These are phyloP conservation scores for Biscogniauxia marginata DNA, from an alignment of 2,329 filamentous ascomycete genomes.

Conservation along the genomic window DNA sequence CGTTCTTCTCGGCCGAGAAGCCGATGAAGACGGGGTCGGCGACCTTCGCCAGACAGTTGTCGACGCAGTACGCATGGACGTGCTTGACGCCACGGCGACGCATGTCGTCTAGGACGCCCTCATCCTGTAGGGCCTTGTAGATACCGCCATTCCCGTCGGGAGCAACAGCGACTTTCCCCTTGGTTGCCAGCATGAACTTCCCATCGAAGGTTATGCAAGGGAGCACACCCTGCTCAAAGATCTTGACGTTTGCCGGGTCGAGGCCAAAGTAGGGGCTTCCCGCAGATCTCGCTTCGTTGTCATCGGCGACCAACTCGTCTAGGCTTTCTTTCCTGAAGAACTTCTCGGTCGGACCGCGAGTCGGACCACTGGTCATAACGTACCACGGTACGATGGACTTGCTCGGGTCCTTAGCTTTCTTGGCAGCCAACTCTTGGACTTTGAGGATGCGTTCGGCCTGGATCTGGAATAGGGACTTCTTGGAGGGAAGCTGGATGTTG, in stretches of 20 bases:
- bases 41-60: slow-evolving; percentile 99
- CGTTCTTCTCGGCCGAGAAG: slow-evolving; percentile 81
- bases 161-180: slow-evolving; percentile 87
- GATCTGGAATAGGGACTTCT: slow-evolving; percentile 96
- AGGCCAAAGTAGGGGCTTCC: slow-evolving; percentile 74
- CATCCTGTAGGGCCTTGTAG: slow-evolving; percentile 75
- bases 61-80: slow-evolving; percentile 96
- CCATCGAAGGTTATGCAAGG: slow-evolving; percentile 97
- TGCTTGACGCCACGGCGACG: slow-evolving; percentile 85
- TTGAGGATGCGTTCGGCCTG: slow-evolving; percentile 92
- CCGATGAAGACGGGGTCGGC: slow-evolving; percentile 95
- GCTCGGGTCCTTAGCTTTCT: slow-evolving; percentile 58
- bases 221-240: slow-evolving; percentile 96
- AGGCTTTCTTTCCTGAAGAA: slow-evolving; percentile 62
- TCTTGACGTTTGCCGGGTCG: slow-evolving; percentile 76
- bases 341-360: slow-evolving; percentile 83
- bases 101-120: slow-evolving; percentile 79
- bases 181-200: slow-evolving; percentile 91
- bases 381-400: slow-evolving; percentile 86
- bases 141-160: slow-evolving; percentile 97
- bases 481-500: slow-evolving; percentile 88
- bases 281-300: slow-evolving; percentile 56
- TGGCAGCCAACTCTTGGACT: slow-evolving; percentile 76
- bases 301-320: slow-evolving; percentile 43
- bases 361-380: slow-evolving; percentile 98